Conservation (phyloP, 2,329 filamentous ascomycete genomes). For the Lachnellula arida region DNA sequence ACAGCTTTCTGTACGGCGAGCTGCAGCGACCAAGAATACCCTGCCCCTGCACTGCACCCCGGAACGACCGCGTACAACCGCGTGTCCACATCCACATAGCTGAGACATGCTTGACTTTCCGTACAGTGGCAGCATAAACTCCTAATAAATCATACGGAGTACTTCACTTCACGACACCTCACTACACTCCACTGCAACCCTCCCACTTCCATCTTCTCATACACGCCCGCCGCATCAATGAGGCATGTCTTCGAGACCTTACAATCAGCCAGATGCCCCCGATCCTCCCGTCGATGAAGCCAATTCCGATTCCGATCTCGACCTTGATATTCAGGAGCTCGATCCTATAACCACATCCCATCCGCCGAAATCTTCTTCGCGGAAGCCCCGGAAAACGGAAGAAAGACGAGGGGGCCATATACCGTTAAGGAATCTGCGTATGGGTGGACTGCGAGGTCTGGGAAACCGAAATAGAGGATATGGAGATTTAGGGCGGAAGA, state of each 20-base stretch:
- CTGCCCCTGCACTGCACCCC: background rate
- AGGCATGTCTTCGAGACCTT: slow-evolving; percentile 34
- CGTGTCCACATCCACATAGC: too few relatives aligned
- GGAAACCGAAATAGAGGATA: slow-evolving; percentile 49
- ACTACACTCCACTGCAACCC: background rate
- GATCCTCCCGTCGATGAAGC: slow-evolving; percentile 54
- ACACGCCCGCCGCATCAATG: slow-evolving; percentile 30
- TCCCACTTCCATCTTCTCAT: background rate
- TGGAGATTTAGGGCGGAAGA: slow-evolving; percentile 54
- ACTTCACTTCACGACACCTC: background rate
- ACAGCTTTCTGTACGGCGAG: background rate
- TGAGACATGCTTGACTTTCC: too few relatives aligned
- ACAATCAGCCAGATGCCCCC: slow-evolving; percentile 40
- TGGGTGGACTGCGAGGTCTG: slow-evolving; percentile 56
- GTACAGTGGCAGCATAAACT: background rate
- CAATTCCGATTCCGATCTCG: slow-evolving; percentile 69
- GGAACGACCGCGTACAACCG: too few relatives aligned
- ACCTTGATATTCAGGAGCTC: slow-evolving; percentile 75
- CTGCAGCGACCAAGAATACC: slow-evolving; percentile 8
- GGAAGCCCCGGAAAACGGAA: slow-evolving; percentile 27
- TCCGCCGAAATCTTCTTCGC: slow-evolving; percentile 22
- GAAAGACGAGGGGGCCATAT: slow-evolving; percentile 43
- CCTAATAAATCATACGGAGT: background rate
- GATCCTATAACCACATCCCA: slow-evolving; percentile 48
- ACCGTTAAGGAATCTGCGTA: slow-evolving; percentile 66